These are phyloP conservation scores for Acephala macrosclerotiorum DNA, from an alignment of 2,329 filamentous ascomycete species.

Conservation along the genomic window DNA sequence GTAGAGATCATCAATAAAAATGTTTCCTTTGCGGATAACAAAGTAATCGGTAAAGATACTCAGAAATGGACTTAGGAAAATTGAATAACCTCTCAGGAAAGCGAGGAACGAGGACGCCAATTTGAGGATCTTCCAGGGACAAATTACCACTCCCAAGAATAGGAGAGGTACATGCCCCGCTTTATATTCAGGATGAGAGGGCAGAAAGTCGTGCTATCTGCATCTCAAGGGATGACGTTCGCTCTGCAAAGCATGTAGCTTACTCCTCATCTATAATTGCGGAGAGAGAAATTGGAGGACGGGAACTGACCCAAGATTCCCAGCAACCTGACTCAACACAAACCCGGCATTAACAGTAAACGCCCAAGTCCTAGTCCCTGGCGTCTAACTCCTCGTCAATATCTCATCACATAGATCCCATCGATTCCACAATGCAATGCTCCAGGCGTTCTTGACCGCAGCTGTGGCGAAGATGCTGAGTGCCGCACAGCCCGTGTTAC, in stretches of 20 bases:
- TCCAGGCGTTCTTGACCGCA: constrained; percentile 50
- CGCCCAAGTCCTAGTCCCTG: constrained; percentile 18
- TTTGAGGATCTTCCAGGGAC: constrained; percentile 15
- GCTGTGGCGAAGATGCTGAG: constrained; percentile 51
- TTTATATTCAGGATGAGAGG: constrained; percentile 8
- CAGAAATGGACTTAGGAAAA: constrained; percentile 13
- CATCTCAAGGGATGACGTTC: constrained; percentile 14
- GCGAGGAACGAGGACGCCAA: constrained; percentile 7
- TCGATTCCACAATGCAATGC: constrained; percentile 31
- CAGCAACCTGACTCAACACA: constrained; percentile 19
- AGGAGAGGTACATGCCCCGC: constrained; percentile 7
- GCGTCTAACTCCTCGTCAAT: constrained; percentile 16
- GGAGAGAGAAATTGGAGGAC: no score
- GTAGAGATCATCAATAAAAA: constrained; percentile 9
- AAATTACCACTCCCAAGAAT: neutral
- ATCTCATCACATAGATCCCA: constrained; percentile 26
- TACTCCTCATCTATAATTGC: no score
- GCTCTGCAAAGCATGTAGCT: no score
- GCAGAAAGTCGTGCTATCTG: constrained; percentile 10
- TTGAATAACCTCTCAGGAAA: constrained; percentile 16
- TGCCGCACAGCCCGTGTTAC: constrained; percentile 49
- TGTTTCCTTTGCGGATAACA: constrained; percentile 12
- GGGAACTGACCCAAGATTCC: constrained; percentile 8
- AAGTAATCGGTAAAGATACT: constrained; percentile 17
- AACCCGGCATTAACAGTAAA: constrained; percentile 10